Evolutionary conservation across 768 basidiomycete genomes (phyloP).

Genomic region (Leucosporidium creatinivorum): DNA sequence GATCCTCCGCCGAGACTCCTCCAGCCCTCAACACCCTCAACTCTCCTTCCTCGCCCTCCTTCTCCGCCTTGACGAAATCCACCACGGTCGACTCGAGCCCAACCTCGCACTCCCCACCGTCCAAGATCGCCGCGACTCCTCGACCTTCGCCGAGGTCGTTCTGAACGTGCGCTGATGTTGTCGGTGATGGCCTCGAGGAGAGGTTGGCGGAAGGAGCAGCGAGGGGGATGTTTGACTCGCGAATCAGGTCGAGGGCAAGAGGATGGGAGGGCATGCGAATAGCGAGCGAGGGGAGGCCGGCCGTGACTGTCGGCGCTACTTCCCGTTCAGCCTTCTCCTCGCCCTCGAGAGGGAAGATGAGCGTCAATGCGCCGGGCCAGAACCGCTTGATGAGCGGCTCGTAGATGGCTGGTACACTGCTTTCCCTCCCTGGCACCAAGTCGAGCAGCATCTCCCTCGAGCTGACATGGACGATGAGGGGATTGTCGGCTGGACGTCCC

Average conservation of each 20-base stretch:
- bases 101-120: conserved; percentile 83
- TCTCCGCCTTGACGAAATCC: conserved; percentile 56
- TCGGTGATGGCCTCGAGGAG: conserved; percentile 89
- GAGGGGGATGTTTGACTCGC: conserved; percentile 62
- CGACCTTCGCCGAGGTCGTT: conserved; percentile 57
- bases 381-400: conserved; percentile 67
- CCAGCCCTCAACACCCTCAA: conserved; percentile 83
- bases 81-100: conserved; percentile 95
- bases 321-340: conserved; percentile 35
- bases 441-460: conserved; percentile 69
- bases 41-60: conserved; percentile 50
- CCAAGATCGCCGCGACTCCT: conserved; percentile 62
- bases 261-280: conserved; percentile 92
- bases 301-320: conserved; percentile 71
- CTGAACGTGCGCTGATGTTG: conserved; percentile 73
- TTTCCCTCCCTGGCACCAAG: conserved; percentile 53
- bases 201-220: conserved; percentile 95
- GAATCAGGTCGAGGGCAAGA: conserved; percentile 81
- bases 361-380: conserved; percentile 91
- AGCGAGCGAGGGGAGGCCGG: conserved; percentile 70
- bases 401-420: conserved; percentile 57
- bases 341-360: conserved; percentile 64
- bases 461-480: conserved; percentile 92
- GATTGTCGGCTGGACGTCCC: conserved; percentile 89
- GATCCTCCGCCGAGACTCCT: conserved; percentile 82